Base-by-base conservation (phyloP, 78 protist genomes). In the Anaeramoeba ignava region DNA sequence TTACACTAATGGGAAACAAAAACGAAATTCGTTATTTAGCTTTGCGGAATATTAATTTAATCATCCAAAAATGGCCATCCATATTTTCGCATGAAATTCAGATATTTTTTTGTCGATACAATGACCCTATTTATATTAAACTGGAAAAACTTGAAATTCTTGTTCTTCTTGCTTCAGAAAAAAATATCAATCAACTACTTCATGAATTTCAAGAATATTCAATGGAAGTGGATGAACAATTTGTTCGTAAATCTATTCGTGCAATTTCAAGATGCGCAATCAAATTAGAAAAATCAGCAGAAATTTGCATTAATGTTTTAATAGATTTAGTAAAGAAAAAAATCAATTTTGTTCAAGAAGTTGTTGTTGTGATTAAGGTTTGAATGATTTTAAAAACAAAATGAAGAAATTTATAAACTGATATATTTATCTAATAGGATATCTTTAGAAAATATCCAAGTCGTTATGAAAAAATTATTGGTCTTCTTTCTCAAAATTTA, bases 41-140 rank as follows among this genome's bases (percentile, higher is more conserved):
- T 31, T 92, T 98, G 42, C 91, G 99, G 41, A 95, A 96, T 91
- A 96, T 98, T 88, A 86, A 90, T 88, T 82, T 98, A 38, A 85
- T 98, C 79, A 86, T 96, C 33, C 99, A 96, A 85, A 87, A 85
- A 84, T 68, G 85, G 34, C 98, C 98, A 39, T 85, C 42, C 82
- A 83, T 96, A 37, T 93, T 98, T n/a, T 82, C 38, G 2, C 79
- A 85, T 40, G 96, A 95, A 2, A 83, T 93, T 87, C 41, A 85
- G 83, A 94, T 95, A n/a, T 97, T 98, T 93, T 96, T 97, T 90
- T 93, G 94, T 88, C 93, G 95, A 89, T 98, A 95, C 96, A 96
- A 98, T 89, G 99, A 98, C 84, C 98, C 99, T 42, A 92, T 94
- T 89, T 98, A 97, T 86, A 98, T 98, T 81, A 98, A 98, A 90